These are phyloP conservation scores for Hydnomerulius pinastri DNA, from an alignment of 768 basidiomycete genomes.

Conservation along the genomic window DNA sequence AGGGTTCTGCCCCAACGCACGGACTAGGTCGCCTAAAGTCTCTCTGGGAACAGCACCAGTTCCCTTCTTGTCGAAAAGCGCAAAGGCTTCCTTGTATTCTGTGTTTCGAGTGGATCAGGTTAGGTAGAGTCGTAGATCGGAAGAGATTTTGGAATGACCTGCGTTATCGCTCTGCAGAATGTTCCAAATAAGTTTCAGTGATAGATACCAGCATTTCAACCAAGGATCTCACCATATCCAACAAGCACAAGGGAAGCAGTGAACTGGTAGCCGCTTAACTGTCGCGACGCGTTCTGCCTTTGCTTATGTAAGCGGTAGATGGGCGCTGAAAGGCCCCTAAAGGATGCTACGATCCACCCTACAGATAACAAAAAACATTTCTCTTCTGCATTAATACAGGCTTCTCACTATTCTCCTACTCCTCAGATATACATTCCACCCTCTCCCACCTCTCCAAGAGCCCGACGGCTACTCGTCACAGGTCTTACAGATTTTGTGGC, in stretches of 20 bases:
- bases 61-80: conserved; percentile 97
- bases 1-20: conserved; percentile 98
- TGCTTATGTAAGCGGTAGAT: no score
- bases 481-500: conserved; percentile 2
- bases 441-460: conserved; percentile 41
- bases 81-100: conserved; percentile 98
- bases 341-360: no score
- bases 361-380: no score
- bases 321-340: no score
- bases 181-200: no score
- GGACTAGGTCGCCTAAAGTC: conserved; percentile 87
- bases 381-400: no score
- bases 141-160: conserved; percentile 28
- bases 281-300: no score
- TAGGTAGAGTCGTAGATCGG: conserved; percentile 6
- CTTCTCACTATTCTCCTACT: neutral
- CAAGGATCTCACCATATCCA: no score
- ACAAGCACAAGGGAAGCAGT: no score
- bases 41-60: conserved; percentile 88
- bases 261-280: no score
- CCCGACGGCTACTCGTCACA: conserved; percentile 8
- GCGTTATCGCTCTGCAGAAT: conserved; percentile 57
- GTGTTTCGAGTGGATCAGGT: no score
- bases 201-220: no score
- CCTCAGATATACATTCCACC: conserved; percentile 53